Evolutionary conservation across 768 basidiomycete species (phyloP).

Genomic region (Trametes gibbosa): DNA sequence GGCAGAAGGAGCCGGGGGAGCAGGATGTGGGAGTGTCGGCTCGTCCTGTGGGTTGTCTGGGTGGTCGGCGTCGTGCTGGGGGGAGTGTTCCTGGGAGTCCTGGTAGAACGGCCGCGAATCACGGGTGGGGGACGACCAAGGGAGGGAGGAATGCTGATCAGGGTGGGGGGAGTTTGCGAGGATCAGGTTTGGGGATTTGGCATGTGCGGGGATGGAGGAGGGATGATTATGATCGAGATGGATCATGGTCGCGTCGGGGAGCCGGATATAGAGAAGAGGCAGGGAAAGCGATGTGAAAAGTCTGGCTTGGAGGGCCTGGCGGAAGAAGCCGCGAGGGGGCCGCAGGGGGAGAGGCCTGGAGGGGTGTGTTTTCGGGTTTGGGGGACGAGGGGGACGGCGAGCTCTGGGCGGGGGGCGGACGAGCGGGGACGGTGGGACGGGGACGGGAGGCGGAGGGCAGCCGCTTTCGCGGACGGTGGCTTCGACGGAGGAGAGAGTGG

Average conservation of each 20-base stretch:
- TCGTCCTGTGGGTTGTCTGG: background rate
- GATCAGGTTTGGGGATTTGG: constrained; percentile 22
- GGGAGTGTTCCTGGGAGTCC: constrained; percentile 17
- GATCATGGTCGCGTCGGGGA: constrained; percentile 29
- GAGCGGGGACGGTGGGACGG: background rate
- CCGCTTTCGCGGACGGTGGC: no score
- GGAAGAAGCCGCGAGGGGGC: no score
- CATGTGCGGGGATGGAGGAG: constrained; percentile 20
- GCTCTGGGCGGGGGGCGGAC: background rate
- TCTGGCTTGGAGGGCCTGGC: background rate
- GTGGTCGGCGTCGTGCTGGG: constrained; percentile 3
- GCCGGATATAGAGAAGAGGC: constrained; percentile 22
- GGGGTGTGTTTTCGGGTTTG: background rate
- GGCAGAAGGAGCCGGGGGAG: constrained; percentile 9
- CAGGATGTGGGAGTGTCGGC: constrained; percentile 5
- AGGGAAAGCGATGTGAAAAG: background rate
- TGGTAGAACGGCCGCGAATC: constrained; percentile 23
- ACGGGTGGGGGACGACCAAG: constrained; percentile 27
- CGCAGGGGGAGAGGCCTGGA: no score
- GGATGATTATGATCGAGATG: constrained; percentile 36
- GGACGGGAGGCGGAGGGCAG: background rate
- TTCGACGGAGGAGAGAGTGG: background rate
- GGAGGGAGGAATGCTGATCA: constrained; percentile 25
- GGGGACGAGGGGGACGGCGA: background rate
- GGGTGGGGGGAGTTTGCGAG: constrained; percentile 25